A percentile compares a stretch with the other conserved stretches of the same genome.
Conservation (phyloP, 2,329 filamentous ascomycete genomes). For the Calonectria multiphialidica region DNA sequence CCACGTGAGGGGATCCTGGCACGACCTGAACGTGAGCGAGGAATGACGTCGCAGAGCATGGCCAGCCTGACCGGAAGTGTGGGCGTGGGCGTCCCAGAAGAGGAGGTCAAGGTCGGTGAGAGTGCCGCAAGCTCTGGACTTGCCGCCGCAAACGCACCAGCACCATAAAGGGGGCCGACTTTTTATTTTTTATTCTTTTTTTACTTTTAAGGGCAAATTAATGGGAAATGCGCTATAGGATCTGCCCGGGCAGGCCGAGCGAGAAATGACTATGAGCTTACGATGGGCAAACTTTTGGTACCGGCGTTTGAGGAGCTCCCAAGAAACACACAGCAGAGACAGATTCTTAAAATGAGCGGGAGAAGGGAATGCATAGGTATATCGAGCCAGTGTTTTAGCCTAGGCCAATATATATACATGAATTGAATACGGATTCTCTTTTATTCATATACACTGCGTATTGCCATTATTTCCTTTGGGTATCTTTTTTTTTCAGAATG, state of each 20-base stretch:
- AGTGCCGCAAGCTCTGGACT: conserved; percentile 66
- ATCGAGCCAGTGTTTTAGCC: neutral
- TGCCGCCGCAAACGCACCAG: conserved; percentile 30
- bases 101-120: conserved; percentile 71
- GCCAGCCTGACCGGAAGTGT: conserved; percentile 60
- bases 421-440: neutral
- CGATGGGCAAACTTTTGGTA: conserved; percentile 27
- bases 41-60: conserved; percentile 56
- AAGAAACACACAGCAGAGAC: conserved; percentile 26
- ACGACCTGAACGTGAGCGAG: conserved; percentile 53
- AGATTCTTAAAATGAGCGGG: conserved; percentile 5
- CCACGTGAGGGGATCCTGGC: conserved; percentile 53
- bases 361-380: neutral
- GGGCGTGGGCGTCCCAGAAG: conserved; percentile 68
- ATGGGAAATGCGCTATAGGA: neutral
- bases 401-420: neutral
- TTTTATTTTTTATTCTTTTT: neutral
- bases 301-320: conserved; percentile 40
- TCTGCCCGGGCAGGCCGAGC: neutral
- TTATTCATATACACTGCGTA: neutral
- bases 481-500: neutral
- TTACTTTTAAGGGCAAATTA: neutral
- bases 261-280: conserved; percentile 32
- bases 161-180: neutral
- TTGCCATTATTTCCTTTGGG: neutral